Evolutionary conservation across 1,284 basidiomycete species (phyloP).

Genomic region (Tetrapyrgos nigripes): DNA sequence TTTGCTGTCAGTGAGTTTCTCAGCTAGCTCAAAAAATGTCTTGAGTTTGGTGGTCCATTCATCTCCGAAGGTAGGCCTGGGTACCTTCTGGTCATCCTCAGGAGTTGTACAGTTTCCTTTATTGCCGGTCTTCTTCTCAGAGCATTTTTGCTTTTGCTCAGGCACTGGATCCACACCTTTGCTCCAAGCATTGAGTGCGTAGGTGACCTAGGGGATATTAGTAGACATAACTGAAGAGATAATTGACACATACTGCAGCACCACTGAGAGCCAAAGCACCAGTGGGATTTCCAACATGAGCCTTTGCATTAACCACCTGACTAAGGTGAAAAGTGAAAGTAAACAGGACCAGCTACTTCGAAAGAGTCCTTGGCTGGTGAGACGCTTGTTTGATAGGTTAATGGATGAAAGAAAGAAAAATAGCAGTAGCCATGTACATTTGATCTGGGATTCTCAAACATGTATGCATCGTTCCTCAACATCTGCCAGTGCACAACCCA

Average conservation of each 20-base stretch:
- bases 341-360: neutral
- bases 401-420: neutral
- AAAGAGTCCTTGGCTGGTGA: neutral
- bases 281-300: neutral
- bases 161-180: too few species aligned
- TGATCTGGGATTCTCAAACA: slow-evolving; percentile 2
- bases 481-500: neutral
- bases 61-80: too few species aligned
- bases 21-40: too few species aligned
- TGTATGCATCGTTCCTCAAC: neutral
- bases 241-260: slow-evolving; percentile 8
- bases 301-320: neutral
- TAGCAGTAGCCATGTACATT: neutral
- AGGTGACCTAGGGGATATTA: too few species aligned
- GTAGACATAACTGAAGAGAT: too few species aligned
- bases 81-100: too few species aligned
- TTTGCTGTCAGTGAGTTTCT: too few species aligned
- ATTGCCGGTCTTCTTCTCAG: too few species aligned
- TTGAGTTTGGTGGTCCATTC: too few species aligned
- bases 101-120: too few species aligned
- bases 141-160: too few species aligned
- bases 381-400: neutral
- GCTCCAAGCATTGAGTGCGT: too few species aligned
- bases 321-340: slow-evolving; percentile 2
- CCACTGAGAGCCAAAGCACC: slow-evolving; percentile 1